Conservation (phyloP, 2,329 filamentous ascomycete genomes). For the Lasiodiplodia hormozganensis region DNA sequence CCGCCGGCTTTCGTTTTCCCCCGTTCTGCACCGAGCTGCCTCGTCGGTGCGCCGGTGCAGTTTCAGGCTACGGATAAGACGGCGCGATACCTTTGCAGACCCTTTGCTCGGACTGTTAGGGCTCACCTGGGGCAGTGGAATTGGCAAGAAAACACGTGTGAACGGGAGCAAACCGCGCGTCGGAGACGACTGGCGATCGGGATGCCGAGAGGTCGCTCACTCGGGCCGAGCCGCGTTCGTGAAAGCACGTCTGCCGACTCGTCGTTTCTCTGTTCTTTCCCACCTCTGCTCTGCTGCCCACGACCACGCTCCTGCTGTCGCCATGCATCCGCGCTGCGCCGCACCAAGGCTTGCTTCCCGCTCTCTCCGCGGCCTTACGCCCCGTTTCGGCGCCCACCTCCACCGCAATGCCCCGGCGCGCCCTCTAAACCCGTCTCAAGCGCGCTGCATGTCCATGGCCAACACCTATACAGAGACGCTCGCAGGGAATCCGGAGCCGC, state of each 20-base stretch:
- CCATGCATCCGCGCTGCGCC: constrained; percentile 37
- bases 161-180: background rate
- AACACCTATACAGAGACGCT: constrained; percentile 48
- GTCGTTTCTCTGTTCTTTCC: background rate
- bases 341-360: constrained; percentile 37
- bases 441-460: constrained; percentile 40
- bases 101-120: background rate
- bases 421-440: constrained; percentile 35
- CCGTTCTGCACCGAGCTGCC: background rate
- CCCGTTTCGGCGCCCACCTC: constrained; percentile 43
- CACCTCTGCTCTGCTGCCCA: background rate
- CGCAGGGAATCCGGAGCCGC: constrained; percentile 15
- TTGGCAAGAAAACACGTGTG: background rate
- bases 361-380: constrained; percentile 33
- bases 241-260: background rate
- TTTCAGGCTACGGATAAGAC: background rate
- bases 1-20: background rate
- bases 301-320: background rate
- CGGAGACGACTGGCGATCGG: background rate
- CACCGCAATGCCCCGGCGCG: constrained; percentile 39
- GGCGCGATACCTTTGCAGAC: background rate
- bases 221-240: constrained; percentile 9
- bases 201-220: background rate
- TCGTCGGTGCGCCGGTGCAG: too few relatives aligned
- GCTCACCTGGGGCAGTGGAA: background rate